A percentile compares a stretch with the other conserved stretches of the same genome.
Conservation (phyloP, 176 grass and related monocot species). For the Urochloa ruziziensis region DNA sequence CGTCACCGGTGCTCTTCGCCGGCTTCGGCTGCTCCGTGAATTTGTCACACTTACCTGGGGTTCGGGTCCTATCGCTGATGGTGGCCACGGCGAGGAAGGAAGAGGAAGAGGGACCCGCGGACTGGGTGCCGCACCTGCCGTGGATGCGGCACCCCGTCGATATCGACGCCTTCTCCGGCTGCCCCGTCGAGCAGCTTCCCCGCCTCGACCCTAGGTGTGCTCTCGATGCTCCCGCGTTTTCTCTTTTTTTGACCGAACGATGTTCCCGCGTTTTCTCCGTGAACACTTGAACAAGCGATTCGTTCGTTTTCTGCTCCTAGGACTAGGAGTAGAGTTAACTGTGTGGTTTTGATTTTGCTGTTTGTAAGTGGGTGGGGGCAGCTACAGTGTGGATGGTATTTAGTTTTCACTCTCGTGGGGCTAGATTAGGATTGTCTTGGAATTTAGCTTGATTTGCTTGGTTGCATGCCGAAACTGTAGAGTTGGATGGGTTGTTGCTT, state of each 20-base stretch:
- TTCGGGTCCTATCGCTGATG: too few relatives aligned
- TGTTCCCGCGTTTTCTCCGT: too few relatives aligned
- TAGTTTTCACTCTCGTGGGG: background rate
- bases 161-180: slow-evolving; percentile 54
- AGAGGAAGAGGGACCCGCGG: slow-evolving; percentile 6
- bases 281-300: background rate
- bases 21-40: background rate
- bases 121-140: slow-evolving; percentile 57
- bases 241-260: too few relatives aligned
- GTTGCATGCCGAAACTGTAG: background rate
- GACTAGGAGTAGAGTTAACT: background rate
- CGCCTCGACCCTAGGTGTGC: slow-evolving; percentile 52
- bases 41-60: background rate
- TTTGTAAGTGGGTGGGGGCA: too few relatives aligned
- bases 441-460: background rate
- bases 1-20: background rate
- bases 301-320: background rate
- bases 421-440: background rate
- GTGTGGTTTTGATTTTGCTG: background rate
- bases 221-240: background rate
- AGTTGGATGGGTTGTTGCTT: background rate
- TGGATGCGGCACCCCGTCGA: slow-evolving; percentile 70
- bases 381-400: background rate
- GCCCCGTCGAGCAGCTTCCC: slow-evolving; percentile 40
- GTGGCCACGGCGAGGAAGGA: slow-evolving; percentile 29